Conservation (phyloP, 2,329 filamentous ascomycete species). For the Colletotrichum tabaci region DNA sequence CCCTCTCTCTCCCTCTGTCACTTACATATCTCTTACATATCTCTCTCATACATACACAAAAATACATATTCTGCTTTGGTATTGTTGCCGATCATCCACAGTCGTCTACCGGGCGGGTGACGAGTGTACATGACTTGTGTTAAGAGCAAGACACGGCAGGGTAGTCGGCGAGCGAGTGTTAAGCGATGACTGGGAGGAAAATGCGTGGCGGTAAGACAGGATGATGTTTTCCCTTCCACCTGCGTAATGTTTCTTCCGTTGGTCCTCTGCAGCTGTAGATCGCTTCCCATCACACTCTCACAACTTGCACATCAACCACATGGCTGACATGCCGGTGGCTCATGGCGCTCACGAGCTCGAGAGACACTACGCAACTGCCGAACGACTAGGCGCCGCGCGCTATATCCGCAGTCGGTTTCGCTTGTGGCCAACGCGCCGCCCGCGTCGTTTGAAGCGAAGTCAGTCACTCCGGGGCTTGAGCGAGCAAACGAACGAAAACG, state of each 20-base stretch:
- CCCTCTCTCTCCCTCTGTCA: slow-evolving; percentile 2
- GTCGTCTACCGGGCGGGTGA: slow-evolving; percentile 3
- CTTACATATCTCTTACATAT: no score
- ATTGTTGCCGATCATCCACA: slow-evolving; percentile 33
- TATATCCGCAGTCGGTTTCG: slow-evolving; percentile 28
- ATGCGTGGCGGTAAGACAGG: slow-evolving; percentile 4
- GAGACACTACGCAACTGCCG: slow-evolving; percentile 39
- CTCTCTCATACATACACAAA: no score
- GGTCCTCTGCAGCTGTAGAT: background rate
- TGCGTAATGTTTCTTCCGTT: slow-evolving; percentile 19
- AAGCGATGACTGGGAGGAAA: background rate
- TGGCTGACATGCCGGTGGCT: slow-evolving; percentile 38
- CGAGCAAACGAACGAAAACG: background rate
- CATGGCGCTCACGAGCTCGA: slow-evolving; percentile 34
- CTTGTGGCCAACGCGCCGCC: slow-evolving; percentile 15
- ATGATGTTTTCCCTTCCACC: background rate
- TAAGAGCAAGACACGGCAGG: background rate
- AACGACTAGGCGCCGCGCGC: slow-evolving; percentile 13
- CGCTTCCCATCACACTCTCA: background rate
- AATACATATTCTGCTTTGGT: background rate
- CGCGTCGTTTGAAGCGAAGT: background rate
- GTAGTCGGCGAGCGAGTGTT: background rate
- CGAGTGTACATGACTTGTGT: background rate
- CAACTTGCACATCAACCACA: slow-evolving; percentile 31
- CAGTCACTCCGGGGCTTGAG: background rate